These are phyloP conservation scores for Rhizophagus clarus DNA, from an alignment of 192 early-diverging fungal genomes.

Conservation along the genomic window DNA sequence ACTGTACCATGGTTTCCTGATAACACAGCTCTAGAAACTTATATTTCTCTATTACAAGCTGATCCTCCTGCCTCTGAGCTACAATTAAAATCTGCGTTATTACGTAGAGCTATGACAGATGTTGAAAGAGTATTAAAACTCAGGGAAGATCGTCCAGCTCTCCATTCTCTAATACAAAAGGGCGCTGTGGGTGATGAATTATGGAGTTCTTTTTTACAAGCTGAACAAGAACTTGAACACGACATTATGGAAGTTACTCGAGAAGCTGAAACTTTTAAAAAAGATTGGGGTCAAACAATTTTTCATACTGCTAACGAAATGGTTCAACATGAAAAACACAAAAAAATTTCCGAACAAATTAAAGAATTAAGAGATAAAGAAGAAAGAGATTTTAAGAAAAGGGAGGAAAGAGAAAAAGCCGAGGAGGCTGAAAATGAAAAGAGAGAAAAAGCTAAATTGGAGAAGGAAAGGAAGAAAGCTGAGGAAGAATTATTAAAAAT, in stretches of 20 bases:
- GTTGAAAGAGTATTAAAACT: conserved; percentile 74
- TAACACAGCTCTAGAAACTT: conserved; percentile 63
- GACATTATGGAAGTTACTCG: conserved; percentile 80
- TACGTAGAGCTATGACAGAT: conserved; percentile 80
- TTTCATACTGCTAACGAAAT: conserved; percentile 81
- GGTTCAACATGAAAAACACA: conserved; percentile 63
- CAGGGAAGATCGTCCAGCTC: conserved; percentile 76
- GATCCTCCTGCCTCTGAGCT: conserved; percentile 59
- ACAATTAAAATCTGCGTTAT: conserved; percentile 70
- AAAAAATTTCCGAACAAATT: conserved; percentile 52
- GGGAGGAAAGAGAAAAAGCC: conserved; percentile 52
- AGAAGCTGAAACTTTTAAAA: conserved; percentile 78
- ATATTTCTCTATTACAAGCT: conserved; percentile 62
- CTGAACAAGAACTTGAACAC: conserved; percentile 76
- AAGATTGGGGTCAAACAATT: conserved; percentile 84
- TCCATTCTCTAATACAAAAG: conserved; percentile 72
- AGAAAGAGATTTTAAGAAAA: conserved; percentile 47
- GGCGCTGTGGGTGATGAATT: conserved; percentile 85
- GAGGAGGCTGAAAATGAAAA: conserved; percentile 45
- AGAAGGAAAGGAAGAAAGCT: conserved; percentile 45
- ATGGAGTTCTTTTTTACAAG: conserved; percentile 69
- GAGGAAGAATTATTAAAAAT: conserved; percentile 48
- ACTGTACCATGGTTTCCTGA: conserved; percentile 72
- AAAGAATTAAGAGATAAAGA: conserved; percentile 50
- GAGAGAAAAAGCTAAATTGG: conserved; percentile 37